phyloP scores from a whole-genome alignment of 169 alveolate genomes.

The Blepharisma undulans region DNA sequence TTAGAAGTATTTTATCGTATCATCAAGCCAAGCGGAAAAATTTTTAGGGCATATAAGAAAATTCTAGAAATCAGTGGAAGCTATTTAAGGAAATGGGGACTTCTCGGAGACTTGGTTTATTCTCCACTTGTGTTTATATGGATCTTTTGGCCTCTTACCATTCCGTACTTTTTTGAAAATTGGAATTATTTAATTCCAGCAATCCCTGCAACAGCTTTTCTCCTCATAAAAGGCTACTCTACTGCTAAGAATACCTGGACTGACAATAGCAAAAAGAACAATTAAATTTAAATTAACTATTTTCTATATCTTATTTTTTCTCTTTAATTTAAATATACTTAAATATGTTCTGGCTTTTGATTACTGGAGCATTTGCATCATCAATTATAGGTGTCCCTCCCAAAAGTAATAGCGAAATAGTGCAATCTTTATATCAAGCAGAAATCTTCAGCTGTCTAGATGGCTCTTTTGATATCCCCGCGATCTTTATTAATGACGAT shows the following conservation, averaged over 20 bases:
- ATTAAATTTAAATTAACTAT: too few species aligned
- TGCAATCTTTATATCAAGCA: neutral
- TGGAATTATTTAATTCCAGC: neutral
- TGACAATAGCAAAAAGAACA: neutral
- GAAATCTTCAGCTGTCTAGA: constrained; percentile 3
- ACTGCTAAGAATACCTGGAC: neutral
- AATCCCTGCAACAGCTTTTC: neutral
- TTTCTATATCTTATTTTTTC: neutral
- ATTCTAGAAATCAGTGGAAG: neutral
- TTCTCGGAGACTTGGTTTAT: neutral
- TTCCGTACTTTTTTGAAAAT: neutral
- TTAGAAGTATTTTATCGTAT: neutral
- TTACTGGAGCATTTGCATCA: neutral
- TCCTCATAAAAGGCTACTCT: neutral
- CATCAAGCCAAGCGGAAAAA: neutral
- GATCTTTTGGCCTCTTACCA: neutral
- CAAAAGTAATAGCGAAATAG: neutral
- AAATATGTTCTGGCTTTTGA: neutral
- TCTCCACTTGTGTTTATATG: neutral
- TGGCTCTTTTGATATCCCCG: neutral
- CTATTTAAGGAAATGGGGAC: neutral
- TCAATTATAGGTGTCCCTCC: constrained; percentile 1
- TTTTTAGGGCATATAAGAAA: neutral
- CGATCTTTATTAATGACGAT: constrained; percentile 21
- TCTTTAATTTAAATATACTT: neutral